Base-by-base conservation (phyloP, 129 eudicot species). In the Scalesia atractyloides region DNA sequence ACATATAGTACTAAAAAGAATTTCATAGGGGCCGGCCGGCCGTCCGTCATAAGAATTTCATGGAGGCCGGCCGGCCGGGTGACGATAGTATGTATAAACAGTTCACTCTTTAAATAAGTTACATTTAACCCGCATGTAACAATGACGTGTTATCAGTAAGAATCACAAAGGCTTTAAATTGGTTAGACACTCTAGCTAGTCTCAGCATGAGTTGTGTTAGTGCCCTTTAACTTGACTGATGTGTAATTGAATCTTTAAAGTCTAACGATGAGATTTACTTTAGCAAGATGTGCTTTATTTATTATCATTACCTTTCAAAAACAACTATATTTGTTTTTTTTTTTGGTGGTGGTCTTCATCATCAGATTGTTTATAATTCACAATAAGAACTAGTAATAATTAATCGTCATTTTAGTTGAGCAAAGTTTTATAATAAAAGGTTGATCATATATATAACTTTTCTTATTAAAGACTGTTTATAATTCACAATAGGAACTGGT, bases 201-300 rank as follows among this genome's bases (percentile, higher is more conserved):
- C 37, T 57, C 9, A 15, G 64, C 64, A 58, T 24, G 64, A 58
- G 36, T 58, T 58, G 64, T 58, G 24, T 58, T 58, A 24, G 64
- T 58, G 64, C 39, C 24, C 64, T 58, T 24, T 58, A 57, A 22
- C 37, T 57, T 57, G 24, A 58, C 37, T 58, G 16, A 58, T 57
- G 22, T 57, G 36, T 12, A 57, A 57, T 58, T 22, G 34, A 58
- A 58, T 58, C 64, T 20, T 57, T 58, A 58, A 58, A 58, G 37
- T 22, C 37, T 24, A 58, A 58, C 24, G 64, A 58, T 58, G 39
- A 58, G 15, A 12, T 17, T 58, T 58, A 58, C 64, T 58, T 58
- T 58, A 4, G 37, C 39, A 22, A 58, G 39, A 11, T 58, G 64
- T 11, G 64, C 64, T 58, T 58, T 58, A 58, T 58, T 24, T 11